These are phyloP conservation scores for Ocimum tenuiflorum DNA, from an alignment of 257 asterid species.

Conservation along the genomic window DNA sequence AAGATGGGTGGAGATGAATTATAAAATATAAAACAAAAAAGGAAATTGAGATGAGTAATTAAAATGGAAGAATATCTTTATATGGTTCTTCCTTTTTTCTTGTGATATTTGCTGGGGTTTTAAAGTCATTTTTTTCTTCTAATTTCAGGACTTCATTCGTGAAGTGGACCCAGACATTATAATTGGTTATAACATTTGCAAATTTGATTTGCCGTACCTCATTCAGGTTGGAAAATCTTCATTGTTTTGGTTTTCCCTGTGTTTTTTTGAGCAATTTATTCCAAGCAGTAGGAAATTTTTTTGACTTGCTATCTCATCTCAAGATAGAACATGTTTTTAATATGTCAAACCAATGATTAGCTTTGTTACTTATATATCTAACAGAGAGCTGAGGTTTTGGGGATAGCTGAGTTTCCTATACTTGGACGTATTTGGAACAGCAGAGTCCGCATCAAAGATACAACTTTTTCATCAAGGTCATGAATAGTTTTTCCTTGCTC, in stretches of 20 bases:
- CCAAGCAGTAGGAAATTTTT: neutral
- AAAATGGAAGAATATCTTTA: constrained; percentile 1
- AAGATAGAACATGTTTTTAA: neutral
- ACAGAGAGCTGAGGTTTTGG: constrained; percentile 87
- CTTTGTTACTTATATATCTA: neutral
- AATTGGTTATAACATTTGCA: constrained; percentile 97
- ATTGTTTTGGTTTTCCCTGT: constrained; percentile 1
- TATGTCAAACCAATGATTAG: constrained; percentile 2
- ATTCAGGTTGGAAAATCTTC: constrained; percentile 54
- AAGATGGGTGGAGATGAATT: constrained; percentile 1
- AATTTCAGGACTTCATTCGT: constrained; percentile 69
- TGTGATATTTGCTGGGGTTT: neutral
- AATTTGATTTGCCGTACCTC: constrained; percentile 95
- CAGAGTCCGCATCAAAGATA: constrained; percentile 78
- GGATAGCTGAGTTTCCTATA: constrained; percentile 80
- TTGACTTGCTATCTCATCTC: constrained; percentile 5
- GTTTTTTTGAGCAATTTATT: neutral
- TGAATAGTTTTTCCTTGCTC: constrained; percentile 15
- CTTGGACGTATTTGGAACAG: constrained; percentile 92
- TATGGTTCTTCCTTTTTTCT: neutral
- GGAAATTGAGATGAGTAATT: neutral
- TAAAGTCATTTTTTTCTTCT: constrained; percentile 14
- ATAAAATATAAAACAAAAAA: neutral
- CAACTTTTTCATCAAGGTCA: constrained; percentile 91
- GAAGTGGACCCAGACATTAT: constrained; percentile 97